These are phyloP conservation scores for Carex cristatella DNA, from an alignment of 176 grass and related monocot genomes.

Conservation along the genomic window DNA sequence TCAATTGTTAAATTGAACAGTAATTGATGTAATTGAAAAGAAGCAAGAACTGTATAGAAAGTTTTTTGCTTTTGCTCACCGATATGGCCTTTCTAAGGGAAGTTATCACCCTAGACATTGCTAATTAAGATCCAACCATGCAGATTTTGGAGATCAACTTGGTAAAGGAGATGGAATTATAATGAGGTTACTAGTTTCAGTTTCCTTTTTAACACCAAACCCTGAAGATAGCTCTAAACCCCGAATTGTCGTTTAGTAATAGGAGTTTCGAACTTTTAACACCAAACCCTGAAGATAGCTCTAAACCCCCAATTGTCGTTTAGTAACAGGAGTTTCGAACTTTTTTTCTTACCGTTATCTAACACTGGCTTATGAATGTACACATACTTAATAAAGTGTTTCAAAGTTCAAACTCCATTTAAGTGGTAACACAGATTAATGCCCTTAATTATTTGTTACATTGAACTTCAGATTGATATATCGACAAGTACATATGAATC, in stretches of 20 bases:
- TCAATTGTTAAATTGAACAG: background rate
- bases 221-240: background rate
- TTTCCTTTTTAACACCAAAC: background rate
- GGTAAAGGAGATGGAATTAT: background rate
- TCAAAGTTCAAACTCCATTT: background rate
- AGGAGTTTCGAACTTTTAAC: background rate
- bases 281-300: background rate
- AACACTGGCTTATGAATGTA: background rate
- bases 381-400: background rate
- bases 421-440: background rate
- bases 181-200: background rate
- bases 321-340: background rate
- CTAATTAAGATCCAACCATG: background rate
- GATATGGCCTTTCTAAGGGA: conserved; percentile 1
- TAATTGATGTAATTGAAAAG: background rate
- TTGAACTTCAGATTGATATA: background rate
- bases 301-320: background rate
- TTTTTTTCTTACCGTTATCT: background rate
- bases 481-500: background rate
- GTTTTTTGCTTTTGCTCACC: background rate
- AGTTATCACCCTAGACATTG: background rate
- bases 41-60: background rate
- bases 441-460: background rate
- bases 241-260: background rate
- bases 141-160: background rate